Base-by-base conservation (phyloP, 176 grass and related monocot species). In the Triticum timopheevii region DNA sequence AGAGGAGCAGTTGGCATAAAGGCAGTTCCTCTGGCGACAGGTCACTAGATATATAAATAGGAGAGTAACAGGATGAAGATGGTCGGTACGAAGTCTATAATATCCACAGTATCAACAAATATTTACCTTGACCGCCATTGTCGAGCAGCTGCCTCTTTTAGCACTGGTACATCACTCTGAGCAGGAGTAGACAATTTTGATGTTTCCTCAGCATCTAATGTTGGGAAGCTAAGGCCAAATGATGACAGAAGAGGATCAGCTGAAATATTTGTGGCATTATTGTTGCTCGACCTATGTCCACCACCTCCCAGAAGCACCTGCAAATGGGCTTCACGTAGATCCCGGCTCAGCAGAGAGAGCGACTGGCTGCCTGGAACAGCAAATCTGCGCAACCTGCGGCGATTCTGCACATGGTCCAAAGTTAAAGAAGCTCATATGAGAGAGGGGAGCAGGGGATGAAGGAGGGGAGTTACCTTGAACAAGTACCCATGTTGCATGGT, bases 161-260 rank as follows among this genome's bases (percentile, higher is more conserved):
- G 40, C 20, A 85, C 28, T 17, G 62, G 90, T 61, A 80, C 30
- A 77, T 89, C 90, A 30, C 89, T 79, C 33, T 87, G 84, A 50
- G 75, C 38, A 19, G 92, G 71, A 75, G 62, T 80, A 84, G 84
- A 71, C 81, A 92, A 88, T 79, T 99, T 99, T 74, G 92, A 94
- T 88, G 82, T 63, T 86, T 96, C 90, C 39, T 96, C 92, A 16
- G 84, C 82, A 63, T 82, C 90, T 85, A 87, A 89, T 85, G 92
- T 86, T 56, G 94, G 90, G 28, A 94, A 93, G 84, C 93, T 92
- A 33, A 99, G 88, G 68, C 92, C 74, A 56, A 99, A 90, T 2
- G 94, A 94, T 67, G 94, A 99, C 68, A 99, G 80, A 61, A 99
- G 93, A 83, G 94, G 88, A 83, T 99, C 97, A 24, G 97, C 87